Base-by-base conservation (phyloP, 2,329 filamentous ascomycete genomes). In the Pleoardoris graminearum region DNA sequence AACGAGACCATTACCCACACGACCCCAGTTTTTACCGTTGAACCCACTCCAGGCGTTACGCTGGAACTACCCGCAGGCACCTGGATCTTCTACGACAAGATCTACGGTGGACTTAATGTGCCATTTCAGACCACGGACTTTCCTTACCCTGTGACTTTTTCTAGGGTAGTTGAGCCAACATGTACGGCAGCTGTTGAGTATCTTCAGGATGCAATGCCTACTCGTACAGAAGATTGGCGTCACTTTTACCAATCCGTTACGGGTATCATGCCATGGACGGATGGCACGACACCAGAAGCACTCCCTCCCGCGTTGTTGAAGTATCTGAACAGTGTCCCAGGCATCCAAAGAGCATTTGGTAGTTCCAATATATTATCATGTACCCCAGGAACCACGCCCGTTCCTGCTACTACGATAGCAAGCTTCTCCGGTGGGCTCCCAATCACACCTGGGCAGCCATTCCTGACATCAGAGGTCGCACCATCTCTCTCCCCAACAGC, bases 361-460 rank as follows among this genome's bases (percentile, higher is more conserved):
- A 65, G 66, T 3, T 59, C 62, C 6, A 57, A 72, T 51, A 66
- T 71, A 16, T 61, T 62, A 16, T 68, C 66, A 1, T 72, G 69
- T 54, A 67, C 61, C n/a, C 42, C 45, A 33, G 25, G 44, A 2
- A 4, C 10, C 12, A 32, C 30, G 4, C 30, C 30, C 7, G 27
- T 50, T n/a, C 17, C 33, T 14, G 44, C 49, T 22, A 3, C 14
- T 19, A 25, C 19, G 17, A 42, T 25, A 4, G 32, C 44, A 10
- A 16, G 12, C 25, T 25, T 19, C 6, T 16, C 23, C 19, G 16
- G 6, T 8, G 39, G 12, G 23, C 8, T 8, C 7, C 8, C 21
- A 43, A 17, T 22, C 19, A 6, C 22, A 43, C 39, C 39, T 12
- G 25, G 6, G 19, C 35, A n/a, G 27, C 27, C 27, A 29, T 29